Conservation (phyloP, 495 filamentous ascomycete genomes). For the Trypethelium eluteriae region DNA sequence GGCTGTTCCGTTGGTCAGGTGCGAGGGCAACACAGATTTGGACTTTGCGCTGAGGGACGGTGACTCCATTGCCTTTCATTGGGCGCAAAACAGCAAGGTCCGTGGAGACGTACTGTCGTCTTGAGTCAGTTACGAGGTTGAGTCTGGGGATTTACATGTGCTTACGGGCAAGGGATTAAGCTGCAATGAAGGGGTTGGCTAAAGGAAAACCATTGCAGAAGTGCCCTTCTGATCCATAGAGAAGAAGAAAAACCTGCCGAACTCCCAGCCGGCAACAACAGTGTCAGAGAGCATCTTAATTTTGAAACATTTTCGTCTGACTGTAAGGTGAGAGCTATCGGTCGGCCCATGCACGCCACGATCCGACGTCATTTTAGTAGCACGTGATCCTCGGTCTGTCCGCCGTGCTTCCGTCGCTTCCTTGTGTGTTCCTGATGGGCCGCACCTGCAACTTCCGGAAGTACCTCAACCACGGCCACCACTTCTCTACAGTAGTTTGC, state of each 20-base stretch:
- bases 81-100: too few species aligned
- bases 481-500: background rate
- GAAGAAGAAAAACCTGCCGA: too few species aligned
- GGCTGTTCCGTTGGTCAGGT: slow-evolving; percentile 25
- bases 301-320: background rate
- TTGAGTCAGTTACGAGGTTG: too few species aligned
- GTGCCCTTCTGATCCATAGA: background rate
- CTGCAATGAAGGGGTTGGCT: background rate
- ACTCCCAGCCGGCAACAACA: too few species aligned
- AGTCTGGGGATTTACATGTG: background rate
- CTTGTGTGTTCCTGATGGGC: background rate
- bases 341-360: background rate
- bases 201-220: background rate
- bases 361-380: background rate
- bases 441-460: background rate
- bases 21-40: slow-evolving; percentile 17
- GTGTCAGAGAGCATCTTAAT: background rate
- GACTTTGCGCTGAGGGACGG: slow-evolving; percentile 10
- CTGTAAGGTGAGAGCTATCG: too few species aligned
- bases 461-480: background rate
- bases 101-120: too few species aligned
- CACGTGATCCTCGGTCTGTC: background rate
- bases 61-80: background rate
- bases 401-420: background rate
- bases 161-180: background rate